phyloP scores from a whole-genome alignment of 139 green algal species.

The Zygnema cylindricum region DNA sequence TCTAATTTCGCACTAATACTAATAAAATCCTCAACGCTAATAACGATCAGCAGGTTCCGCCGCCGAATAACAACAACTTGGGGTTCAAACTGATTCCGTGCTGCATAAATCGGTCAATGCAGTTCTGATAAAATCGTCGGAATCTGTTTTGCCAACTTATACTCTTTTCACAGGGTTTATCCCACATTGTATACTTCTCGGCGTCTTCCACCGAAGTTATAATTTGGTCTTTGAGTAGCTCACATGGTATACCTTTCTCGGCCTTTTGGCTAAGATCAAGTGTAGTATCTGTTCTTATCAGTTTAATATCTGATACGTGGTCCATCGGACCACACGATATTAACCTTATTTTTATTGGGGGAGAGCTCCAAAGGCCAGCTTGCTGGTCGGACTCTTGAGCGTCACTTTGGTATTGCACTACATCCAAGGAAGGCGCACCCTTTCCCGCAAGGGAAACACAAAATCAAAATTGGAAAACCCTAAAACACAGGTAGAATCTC shows the following conservation, averaged over 20 bases:
- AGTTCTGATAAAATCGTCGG: too few species aligned
- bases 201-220: slow-evolving; percentile 71
- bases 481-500: too few species aligned
- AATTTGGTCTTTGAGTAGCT: not conserved
- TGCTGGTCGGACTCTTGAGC: slow-evolving; percentile 23
- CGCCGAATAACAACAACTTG: too few species aligned
- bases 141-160: too few species aligned
- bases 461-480: not conserved
- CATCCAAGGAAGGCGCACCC: slow-evolving; percentile 15
- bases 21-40: too few species aligned
- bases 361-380: slow-evolving; percentile 46
- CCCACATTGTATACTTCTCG: not conserved
- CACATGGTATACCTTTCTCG: slow-evolving; percentile 76
- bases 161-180: too few species aligned
- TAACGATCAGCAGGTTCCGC: too few species aligned
- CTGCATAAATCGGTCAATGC: too few species aligned
- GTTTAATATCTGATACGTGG: slow-evolving; percentile 75
- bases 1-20: too few species aligned
- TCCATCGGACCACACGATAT: slow-evolving; percentile 67
- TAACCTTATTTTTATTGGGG: slow-evolving; percentile 71
- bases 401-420: slow-evolving; percentile 61
- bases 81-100: too few species aligned
- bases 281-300: slow-evolving; percentile 84
- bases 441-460: slow-evolving; percentile 7
- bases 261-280: slow-evolving; percentile 86